Base-by-base conservation (phyloP, 208 protist species). In the Willaertia magna region DNA sequence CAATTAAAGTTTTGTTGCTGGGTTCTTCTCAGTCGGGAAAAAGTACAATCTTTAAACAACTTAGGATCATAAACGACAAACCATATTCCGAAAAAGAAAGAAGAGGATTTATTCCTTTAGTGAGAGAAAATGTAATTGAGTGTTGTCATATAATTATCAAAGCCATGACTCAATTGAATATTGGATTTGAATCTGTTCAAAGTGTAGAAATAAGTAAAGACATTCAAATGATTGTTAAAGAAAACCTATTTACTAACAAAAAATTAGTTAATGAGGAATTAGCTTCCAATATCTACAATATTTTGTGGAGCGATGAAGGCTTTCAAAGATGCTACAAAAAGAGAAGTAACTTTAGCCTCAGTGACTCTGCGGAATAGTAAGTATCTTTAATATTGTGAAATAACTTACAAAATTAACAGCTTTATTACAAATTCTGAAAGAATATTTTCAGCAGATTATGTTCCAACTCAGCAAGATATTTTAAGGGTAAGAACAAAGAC, bases 21-120 rank as follows among this genome's bases (percentile, higher is more conserved):
- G 88, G 89, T 34, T 86, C 91, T 30, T 90, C 89, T 46, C 90
- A 92, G 74, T 92, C 90, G n/a, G 90, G 90, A n/a, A 92, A 91
- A 87, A 85, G 75, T 22, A 93, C 91, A 22, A 90, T 93, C 40
- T 87, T 88, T 83, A 93, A 93, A 81, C 91, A 93, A 87, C 93
- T 93, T 91, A 88, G 91, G 34, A 93, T 93, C 49, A 93, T 93
- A 51, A 74, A 90, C 82, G 79, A 88, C 55, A 34, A 43, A 14
- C 74, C 74, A 48, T 87, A 75, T 34, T 42, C 30, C 18, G 22
- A 87, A 30, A 49, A 87, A 74, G 85, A 87, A 48, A 46, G 85
- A 48, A 18, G 47, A 30, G 4, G 6, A 43, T 87, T n/a, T n/a
- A n/a, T n/a, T n/a, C n/a, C n/a, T n/a, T n/a, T n/a, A n/a, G n/a